These are phyloP conservation scores for Pichia scutulata DNA, from an alignment of 805 yeast species.

Conservation along the genomic window DNA sequence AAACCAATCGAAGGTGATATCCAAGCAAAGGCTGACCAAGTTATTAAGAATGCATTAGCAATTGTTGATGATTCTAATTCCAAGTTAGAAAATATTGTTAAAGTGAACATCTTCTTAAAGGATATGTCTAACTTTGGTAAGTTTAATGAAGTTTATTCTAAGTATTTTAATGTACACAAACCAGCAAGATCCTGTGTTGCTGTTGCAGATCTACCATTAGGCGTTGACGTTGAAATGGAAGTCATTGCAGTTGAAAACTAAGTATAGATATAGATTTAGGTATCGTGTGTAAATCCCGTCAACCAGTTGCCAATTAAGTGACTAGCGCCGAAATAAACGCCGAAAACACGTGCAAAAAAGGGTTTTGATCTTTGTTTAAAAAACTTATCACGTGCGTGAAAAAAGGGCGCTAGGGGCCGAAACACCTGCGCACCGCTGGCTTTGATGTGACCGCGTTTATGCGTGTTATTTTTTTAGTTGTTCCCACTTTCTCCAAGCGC, in stretches of 20 bases:
- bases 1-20: slow-evolving; percentile 71
- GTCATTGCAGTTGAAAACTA: slow-evolving; percentile 73
- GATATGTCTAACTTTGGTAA: slow-evolving; percentile 82
- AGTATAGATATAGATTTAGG: not conserved
- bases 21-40: slow-evolving; percentile 72
- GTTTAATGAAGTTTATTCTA: slow-evolving; percentile 78
- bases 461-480: not conserved
- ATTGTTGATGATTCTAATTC: slow-evolving; percentile 84
- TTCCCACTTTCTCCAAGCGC: not conserved
- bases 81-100: slow-evolving; percentile 73
- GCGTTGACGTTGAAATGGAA: slow-evolving; percentile 84
- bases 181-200: slow-evolving; percentile 99
- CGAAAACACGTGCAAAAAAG: not conserved
- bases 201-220: slow-evolving; percentile 83
- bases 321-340: not conserved
- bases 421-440: not conserved
- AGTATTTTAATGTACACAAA: slow-evolving; percentile 67
- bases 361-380: too few species aligned
- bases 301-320: not conserved
- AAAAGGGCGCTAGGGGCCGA: too few species aligned
- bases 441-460: not conserved
- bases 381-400: too few species aligned
- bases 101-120: slow-evolving; percentile 82
- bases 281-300: not conserved
- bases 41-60: slow-evolving; percentile 55